Percentiles rank a stretch among this genome's conserved stretches.
Evolutionary conservation across 441 rosid genomes (phyloP).

Genomic region (Erodium trifolium): DNA sequence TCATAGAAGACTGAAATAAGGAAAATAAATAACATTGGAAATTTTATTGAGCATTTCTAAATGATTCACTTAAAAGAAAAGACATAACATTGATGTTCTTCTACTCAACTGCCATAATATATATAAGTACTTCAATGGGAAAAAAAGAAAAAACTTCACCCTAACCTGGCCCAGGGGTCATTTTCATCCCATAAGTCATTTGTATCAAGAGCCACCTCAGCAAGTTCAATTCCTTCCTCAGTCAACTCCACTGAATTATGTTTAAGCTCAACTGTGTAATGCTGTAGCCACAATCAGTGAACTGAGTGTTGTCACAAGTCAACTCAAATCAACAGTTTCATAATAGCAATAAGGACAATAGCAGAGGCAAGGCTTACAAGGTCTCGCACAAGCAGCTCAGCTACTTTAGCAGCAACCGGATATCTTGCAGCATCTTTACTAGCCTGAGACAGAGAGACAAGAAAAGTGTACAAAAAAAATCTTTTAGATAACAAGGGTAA

Average conservation of each 20-base stretch:
- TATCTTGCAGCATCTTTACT: constrained; percentile 86
- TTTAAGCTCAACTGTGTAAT: constrained; percentile 79
- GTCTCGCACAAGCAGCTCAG: constrained; percentile 74
- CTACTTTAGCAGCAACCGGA: constrained; percentile 96
- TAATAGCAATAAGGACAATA: constrained; percentile 12
- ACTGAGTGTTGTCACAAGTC: constrained; percentile 12
- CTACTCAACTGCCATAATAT: background rate
- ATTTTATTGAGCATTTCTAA: too few relatives aligned
- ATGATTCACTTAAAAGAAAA: too few relatives aligned
- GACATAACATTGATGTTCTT: background rate
- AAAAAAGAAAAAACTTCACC: constrained; percentile 14
- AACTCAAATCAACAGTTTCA: constrained; percentile 14
- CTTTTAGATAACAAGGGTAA: background rate
- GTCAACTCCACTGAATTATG: constrained; percentile 96
- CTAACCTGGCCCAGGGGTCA: constrained; percentile 96
- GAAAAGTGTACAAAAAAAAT: background rate
- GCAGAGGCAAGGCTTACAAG: constrained; percentile 42
- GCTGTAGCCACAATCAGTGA: constrained; percentile 39
- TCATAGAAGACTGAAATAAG: too few relatives aligned
- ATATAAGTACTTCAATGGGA: background rate
- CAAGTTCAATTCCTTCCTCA: constrained; percentile 84
- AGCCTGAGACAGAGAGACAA: constrained; percentile 41
- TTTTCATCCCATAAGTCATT: constrained; percentile 92
- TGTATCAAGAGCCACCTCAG: constrained; percentile 96
- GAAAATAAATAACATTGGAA: too few relatives aligned